Conservation (phyloP, 129 eudicot species). For the Glebionis coronaria region DNA sequence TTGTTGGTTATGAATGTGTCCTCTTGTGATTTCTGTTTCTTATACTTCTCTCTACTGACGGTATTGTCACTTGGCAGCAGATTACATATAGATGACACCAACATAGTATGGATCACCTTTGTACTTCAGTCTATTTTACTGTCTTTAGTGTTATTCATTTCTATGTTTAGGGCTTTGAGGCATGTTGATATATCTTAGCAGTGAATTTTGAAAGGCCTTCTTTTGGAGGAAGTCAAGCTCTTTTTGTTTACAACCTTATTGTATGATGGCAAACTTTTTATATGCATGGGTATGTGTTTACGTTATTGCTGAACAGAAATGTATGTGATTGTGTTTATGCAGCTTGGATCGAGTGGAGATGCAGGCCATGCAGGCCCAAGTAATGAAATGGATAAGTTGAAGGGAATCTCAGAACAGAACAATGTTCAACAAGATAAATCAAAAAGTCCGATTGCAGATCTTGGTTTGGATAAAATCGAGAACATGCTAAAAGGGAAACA, state of each 20-base stretch:
- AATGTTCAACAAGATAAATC: conserved; percentile 26
- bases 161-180: conserved; percentile 2
- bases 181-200: conserved; percentile 17
- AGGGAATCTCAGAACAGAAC: conserved; percentile 23
- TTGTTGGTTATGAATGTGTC: no score
- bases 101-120: no score
- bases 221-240: background rate
- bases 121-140: background rate
- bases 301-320: background rate
- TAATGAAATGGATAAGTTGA: conserved; percentile 31
- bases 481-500: conserved; percentile 64
- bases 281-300: background rate
- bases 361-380: conserved; percentile 49
- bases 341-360: conserved; percentile 45
- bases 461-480: conserved; percentile 58
- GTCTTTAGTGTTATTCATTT: background rate
- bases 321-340: conserved; percentile 32
- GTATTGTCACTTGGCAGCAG: no score
- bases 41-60: no score
- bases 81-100: no score
- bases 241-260: background rate
- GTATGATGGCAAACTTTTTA: conserved; percentile 1
- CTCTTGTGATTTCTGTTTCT: no score
- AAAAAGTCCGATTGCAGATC: conserved; percentile 28
- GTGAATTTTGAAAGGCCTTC: conserved; percentile 7